Percentiles rank a stretch among this genome's conserved stretches.
These are phyloP conservation scores for Abrus pulchellus DNA, from an alignment of 306 rosid genomes.

Conservation along the genomic window DNA sequence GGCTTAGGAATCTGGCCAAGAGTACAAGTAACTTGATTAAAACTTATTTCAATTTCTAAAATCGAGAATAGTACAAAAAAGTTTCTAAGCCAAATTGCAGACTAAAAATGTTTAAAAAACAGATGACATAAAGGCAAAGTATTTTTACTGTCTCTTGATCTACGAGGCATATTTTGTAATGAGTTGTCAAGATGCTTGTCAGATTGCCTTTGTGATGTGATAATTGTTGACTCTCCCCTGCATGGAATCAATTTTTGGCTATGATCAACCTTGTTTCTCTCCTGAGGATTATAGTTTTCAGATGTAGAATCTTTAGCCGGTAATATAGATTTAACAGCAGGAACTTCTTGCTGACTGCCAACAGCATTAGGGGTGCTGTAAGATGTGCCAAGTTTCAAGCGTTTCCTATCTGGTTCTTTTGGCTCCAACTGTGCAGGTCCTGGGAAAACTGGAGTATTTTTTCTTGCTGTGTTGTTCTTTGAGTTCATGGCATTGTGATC, in stretches of 20 bases:
- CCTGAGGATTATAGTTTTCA: slow-evolving; percentile 49
- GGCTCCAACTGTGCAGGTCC: slow-evolving; percentile 58
- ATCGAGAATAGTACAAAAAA: slow-evolving; percentile 30
- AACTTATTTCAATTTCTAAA: slow-evolving; percentile 27
- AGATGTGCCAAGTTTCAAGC: slow-evolving; percentile 65
- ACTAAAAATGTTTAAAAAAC: slow-evolving; percentile 7
- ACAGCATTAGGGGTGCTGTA: slow-evolving; percentile 50
- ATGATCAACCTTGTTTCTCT: slow-evolving; percentile 51
- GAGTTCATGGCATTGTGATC: slow-evolving; percentile 56
- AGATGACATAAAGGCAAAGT: slow-evolving; percentile 45
- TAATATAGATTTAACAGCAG: slow-evolving; percentile 51
- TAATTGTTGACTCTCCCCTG: slow-evolving; percentile 57
- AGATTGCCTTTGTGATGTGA: slow-evolving; percentile 54
- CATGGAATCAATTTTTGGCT: slow-evolving; percentile 55
- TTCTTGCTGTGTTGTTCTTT: slow-evolving; percentile 57
- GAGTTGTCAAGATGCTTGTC: slow-evolving; percentile 57
- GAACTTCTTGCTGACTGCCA: slow-evolving; percentile 54
- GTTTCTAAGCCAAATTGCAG: slow-evolving; percentile 29
- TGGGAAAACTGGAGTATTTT: slow-evolving; percentile 48
- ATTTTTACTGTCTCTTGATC: slow-evolving; percentile 64
- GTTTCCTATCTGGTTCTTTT: slow-evolving; percentile 77
- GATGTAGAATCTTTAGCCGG: slow-evolving; percentile 57
- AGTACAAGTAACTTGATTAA: slow-evolving; percentile 19
- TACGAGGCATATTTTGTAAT: slow-evolving; percentile 59
- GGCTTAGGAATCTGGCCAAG: slow-evolving; percentile 3